These are phyloP conservation scores for Geranium rotundifolium DNA, from an alignment of 345 rosid genomes.

Conservation along the genomic window DNA sequence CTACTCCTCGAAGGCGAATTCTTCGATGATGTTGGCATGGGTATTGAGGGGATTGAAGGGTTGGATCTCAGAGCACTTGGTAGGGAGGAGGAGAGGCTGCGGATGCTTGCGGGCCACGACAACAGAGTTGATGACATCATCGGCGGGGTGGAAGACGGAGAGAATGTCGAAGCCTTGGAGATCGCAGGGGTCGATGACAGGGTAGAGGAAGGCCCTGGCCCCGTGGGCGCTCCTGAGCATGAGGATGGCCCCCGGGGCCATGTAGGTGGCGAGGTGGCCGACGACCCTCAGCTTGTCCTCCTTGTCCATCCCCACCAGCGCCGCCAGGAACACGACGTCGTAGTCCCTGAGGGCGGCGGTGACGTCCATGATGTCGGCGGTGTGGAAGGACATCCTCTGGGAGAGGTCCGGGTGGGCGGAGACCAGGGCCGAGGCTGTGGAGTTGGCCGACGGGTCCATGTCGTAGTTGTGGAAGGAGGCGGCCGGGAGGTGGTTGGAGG, in stretches of 20 bases:
- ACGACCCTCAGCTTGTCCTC: conserved; percentile 44
- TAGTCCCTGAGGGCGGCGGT: conserved; percentile 35
- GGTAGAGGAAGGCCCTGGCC: conserved; percentile 83
- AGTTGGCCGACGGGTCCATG: conserved; percentile 53
- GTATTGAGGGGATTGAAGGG: conserved; percentile 36
- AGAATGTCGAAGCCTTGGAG: conserved; percentile 60
- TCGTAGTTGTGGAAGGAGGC: conserved; percentile 73
- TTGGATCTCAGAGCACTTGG: conserved; percentile 51
- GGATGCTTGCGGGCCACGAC: conserved; percentile 51
- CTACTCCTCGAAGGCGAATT: conserved; percentile 41
- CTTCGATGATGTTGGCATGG: conserved; percentile 56
- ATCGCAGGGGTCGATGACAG: conserved; percentile 57
- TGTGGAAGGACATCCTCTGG: conserved; percentile 53
- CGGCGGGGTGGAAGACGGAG: conserved; percentile 68
- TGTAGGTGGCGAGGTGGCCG: conserved; percentile 57
- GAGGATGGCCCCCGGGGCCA: conserved; percentile 58
- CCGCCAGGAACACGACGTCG: conserved; percentile 90
- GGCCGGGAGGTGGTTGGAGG: conserved; percentile 42
- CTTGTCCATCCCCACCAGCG: conserved; percentile 86
- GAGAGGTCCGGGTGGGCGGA: conserved; percentile 55
- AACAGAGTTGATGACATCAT: conserved; percentile 75
- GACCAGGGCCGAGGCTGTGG: conserved; percentile 38
- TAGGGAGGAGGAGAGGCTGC: conserved; percentile 21
- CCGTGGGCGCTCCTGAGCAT: conserved; percentile 92
- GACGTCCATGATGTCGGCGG: conserved; percentile 44